Evolutionary conservation across 1,284 basidiomycete species (phyloP), one percentile per base, ranked within the genome.

Genomic region (Gymnopus androsaceus): DNA sequence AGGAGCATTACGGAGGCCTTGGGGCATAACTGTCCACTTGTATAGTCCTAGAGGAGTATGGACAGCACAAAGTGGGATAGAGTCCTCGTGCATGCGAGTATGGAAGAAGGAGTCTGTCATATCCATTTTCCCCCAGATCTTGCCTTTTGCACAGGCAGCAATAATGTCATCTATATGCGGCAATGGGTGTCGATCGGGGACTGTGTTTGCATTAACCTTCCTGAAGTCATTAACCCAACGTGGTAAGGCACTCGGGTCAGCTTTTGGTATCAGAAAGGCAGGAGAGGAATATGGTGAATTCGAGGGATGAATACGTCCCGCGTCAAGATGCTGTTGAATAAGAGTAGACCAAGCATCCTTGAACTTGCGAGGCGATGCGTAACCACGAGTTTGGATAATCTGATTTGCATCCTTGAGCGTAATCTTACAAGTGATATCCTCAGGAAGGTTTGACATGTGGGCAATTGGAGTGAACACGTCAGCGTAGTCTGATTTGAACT

Each of bases 21-120:
- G 64, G 1, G 70, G 71, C 72, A 75, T 75, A n/a, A 73, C 69
- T 1, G 60, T 21, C 69, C 69, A 75, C 55, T 74, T 67, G 52
- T 65, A 73, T 8, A 70, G 52, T 0, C 71, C 69, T 33, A 65
- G 67, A 0, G 67, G 71, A 0, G 71, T 76, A 0, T 50, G 56
- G 0, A 73, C 63, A 0, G 69, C 70, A 0, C n/a, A n/a, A n/a
- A n/a, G n/a, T n/a, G n/a, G n/a, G n/a, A n/a, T n/a, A n/a, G n/a
- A n/a, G n/a, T n/a, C n/a, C n/a, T n/a, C n/a, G n/a, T n/a, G n/a
- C n/a, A n/a, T n/a, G n/a, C n/a, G n/a, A n/a, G n/a, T n/a, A n/a
- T n/a, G n/a, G n/a, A n/a, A n/a, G n/a, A n/a, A n/a, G n/a, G n/a
- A n/a, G n/a, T n/a, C n/a, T n/a, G 51, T 54, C 70, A 77, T 73